Base-by-base conservation (phyloP, 2,329 filamentous ascomycete genomes). In the Scopulariopsis brevicaulis region DNA sequence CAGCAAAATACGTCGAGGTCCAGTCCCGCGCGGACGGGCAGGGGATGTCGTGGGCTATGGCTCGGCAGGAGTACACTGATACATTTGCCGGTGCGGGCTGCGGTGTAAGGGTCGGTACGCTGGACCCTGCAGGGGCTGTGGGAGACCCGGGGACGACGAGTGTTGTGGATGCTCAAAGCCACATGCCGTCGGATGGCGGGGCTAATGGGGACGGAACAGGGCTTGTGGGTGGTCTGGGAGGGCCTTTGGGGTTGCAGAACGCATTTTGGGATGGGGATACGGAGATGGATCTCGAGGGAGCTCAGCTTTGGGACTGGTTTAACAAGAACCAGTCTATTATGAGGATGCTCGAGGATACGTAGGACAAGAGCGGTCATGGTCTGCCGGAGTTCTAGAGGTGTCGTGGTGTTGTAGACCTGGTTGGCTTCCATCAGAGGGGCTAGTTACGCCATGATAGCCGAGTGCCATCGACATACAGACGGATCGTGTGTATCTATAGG, bases 1-100 rank as follows among this genome's bases (percentile, higher is more conserved):
- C 64, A 0, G 60, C 53, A 0, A 65, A 60, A 25, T 65, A 64
- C n/a, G 51, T 65, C 24, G 61, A 63, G 56, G 57, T 63, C 12
- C 3, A 10, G 37, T 4, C 37, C 12, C 37, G 37, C 4, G 37
- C 37, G 5, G 37, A 40, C 37, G 37, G 37, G 12, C 5, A 10
- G 12, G 37, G 12, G 37, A 18, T 40, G 37, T 7, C 37, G 37
- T 6, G 37, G 37, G 12, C 37, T 12, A 3, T 40, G 37, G 37
- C 37, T 12, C 37, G 37, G 12, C 5, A 40, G 34, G 7, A 35
- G 34, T 35, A 35, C 34, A 12, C 34, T 12, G 34, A 6, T 6
- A 12, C 34, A 6, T 35, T 35, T 35, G 34, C 34, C 34, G 34
- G 34, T 6, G 6, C 12, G 7, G 34, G 34, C 34, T 12, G 7